phyloP scores from a whole-genome alignment of 768 basidiomycete genomes.

The Cystobasidium tubakii region DNA sequence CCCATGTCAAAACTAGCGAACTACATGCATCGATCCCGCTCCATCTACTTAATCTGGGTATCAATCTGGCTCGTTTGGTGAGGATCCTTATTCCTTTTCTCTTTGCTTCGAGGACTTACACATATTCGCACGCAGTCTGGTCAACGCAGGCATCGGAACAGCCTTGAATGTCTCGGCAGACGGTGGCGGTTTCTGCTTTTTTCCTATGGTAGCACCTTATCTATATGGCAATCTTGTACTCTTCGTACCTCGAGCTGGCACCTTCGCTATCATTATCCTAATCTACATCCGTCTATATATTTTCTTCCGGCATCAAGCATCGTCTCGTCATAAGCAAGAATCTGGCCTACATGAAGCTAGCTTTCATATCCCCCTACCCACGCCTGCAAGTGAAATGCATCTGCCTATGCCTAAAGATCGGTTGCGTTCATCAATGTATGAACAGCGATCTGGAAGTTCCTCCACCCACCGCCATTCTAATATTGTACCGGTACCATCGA shows the following conservation, averaged over 20 bases:
- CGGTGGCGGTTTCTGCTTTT: constrained; percentile 31
- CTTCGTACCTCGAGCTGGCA: constrained; percentile 19
- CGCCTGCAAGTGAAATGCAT: neutral
- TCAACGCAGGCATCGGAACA: constrained; percentile 22
- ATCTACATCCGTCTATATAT: constrained; percentile 15
- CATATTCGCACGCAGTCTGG: neutral
- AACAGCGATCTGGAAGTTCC: neutral
- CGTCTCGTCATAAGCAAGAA: neutral
- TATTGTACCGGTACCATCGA: neutral
- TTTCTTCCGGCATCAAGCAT: constrained; percentile 22
- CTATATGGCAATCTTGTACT: constrained; percentile 30
- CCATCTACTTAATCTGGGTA: constrained; percentile 23
- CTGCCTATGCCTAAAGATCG: neutral
- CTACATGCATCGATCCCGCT: constrained; percentile 5
- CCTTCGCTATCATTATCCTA: constrained; percentile 19
- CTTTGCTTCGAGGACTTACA: neutral
- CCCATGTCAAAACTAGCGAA: constrained; percentile 16
- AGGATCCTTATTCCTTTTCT: neutral
- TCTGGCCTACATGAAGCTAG: neutral
- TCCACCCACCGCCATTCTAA: neutral
- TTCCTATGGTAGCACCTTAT: neutral
- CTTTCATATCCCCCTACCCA: neutral
- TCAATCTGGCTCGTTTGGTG: neutral
- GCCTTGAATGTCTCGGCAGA: constrained; percentile 18
- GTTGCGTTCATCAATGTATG: neutral